These are phyloP conservation scores for Anacardium occidentale DNA, from an alignment of 345 rosid species.

Conservation along the genomic window DNA sequence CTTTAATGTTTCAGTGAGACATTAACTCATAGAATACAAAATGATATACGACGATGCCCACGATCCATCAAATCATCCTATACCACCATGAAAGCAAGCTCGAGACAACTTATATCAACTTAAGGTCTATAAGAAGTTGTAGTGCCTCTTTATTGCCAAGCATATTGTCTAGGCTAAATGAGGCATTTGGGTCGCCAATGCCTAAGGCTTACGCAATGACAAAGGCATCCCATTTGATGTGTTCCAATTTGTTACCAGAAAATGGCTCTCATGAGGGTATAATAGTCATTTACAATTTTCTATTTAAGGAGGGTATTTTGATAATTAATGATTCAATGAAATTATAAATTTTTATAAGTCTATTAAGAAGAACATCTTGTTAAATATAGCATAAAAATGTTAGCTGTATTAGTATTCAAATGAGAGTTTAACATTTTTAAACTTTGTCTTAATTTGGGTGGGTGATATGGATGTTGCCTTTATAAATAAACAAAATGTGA, in stretches of 20 bases:
- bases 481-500: no score
- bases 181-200: conserved; percentile 59
- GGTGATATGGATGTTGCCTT: no score
- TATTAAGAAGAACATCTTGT: no score
- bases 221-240: conserved; percentile 66
- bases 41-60: conserved; percentile 78
- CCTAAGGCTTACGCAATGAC: conserved; percentile 84
- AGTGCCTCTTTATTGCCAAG: conserved; percentile 70
- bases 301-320: no score
- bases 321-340: no score
- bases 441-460: no score
- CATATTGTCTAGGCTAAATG: conserved; percentile 55
- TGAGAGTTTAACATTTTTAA: no score
- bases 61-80: conserved; percentile 64
- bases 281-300: no score
- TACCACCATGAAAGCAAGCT: conserved; percentile 64
- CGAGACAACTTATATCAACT: conserved; percentile 45
- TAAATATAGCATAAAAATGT: no score
- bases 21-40: conserved; percentile 49
- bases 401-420: no score
- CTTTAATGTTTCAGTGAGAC: conserved; percentile 64
- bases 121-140: conserved; percentile 69
- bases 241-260: conserved; percentile 61
- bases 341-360: no score
- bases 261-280: conserved; percentile 50